Evolutionary conservation across 2,329 filamentous ascomycete species (phyloP).

Genomic region (Aureobasidium sp.): DNA sequence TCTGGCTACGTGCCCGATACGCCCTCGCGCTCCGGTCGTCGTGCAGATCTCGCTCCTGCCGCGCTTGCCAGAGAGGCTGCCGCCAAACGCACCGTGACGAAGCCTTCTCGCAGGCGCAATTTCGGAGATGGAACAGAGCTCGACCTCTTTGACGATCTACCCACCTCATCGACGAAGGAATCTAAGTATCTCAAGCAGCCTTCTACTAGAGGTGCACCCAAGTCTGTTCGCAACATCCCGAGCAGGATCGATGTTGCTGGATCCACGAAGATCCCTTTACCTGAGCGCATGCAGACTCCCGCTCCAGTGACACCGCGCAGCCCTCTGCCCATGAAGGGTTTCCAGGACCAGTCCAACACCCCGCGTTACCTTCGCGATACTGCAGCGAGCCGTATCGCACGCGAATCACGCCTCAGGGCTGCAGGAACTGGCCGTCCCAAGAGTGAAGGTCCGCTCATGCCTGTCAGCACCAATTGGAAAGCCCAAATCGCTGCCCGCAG

Average conservation of each 20-base stretch:
- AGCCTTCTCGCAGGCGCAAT: slow-evolving; percentile 60
- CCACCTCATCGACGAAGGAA: slow-evolving; percentile 76
- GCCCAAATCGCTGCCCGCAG: slow-evolving; percentile 46
- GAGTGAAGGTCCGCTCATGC: slow-evolving; percentile 12
- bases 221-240: slow-evolving; percentile 48
- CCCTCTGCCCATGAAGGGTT: slow-evolving; percentile 40
- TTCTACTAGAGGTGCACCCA: slow-evolving; percentile 59
- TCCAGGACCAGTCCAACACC: slow-evolving; percentile 39
- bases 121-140: slow-evolving; percentile 92
- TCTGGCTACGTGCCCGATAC: slow-evolving; percentile 43
- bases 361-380: slow-evolving; percentile 62
- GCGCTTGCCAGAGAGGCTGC: slow-evolving; percentile 45
- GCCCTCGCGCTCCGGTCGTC: slow-evolving; percentile 38
- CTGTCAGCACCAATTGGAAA: slow-evolving; percentile 49
- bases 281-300: slow-evolving; percentile 41
- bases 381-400: slow-evolving; percentile 57
- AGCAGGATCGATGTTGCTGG: slow-evolving; percentile 36
- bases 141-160: slow-evolving; percentile 88
- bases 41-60: slow-evolving; percentile 41
- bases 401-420: slow-evolving; percentile 50
- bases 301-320: slow-evolving; percentile 48
- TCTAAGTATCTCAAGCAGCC: slow-evolving; percentile 78
- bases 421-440: slow-evolving; percentile 17
- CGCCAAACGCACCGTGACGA: slow-evolving; percentile 64
- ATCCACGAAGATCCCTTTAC: slow-evolving; percentile 23